Conservation (phyloP, 2,329 filamentous ascomycete genomes). For the Chalara sp. region DNA sequence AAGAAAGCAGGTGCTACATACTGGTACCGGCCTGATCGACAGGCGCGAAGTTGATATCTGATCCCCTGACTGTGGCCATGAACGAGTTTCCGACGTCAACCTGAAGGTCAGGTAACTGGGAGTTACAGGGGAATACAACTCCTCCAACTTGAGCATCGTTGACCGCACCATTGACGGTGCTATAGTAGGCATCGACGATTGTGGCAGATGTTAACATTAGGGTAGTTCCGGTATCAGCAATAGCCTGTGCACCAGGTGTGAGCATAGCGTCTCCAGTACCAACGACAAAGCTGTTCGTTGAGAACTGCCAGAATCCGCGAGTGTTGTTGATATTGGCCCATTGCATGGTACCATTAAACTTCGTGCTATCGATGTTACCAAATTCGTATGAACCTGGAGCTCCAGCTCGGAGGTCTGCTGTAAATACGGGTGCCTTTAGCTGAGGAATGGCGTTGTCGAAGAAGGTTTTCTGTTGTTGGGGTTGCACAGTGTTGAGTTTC, state of each 20-base stretch:
- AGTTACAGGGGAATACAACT: constrained; percentile 31
- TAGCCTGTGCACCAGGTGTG: constrained; percentile 43
- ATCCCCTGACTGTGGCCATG: constrained; percentile 38
- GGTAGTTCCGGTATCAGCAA: constrained; percentile 38
- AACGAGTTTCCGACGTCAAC: constrained; percentile 32
- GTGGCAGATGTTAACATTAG: constrained; percentile 31
- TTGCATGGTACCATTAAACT: constrained; percentile 46
- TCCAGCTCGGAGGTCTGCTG: constrained; percentile 44
- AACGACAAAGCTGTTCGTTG: constrained; percentile 40
- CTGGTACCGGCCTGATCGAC: constrained; percentile 38
- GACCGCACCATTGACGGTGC: constrained; percentile 29
- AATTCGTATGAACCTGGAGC: constrained; percentile 46
- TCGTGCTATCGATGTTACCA: constrained; percentile 45
- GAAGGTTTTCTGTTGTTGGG: constrained; percentile 28
- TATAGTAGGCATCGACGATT: constrained; percentile 35
- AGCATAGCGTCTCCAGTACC: constrained; percentile 44
- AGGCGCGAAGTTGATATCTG: constrained; percentile 45
- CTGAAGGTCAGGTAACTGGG: constrained; percentile 28
- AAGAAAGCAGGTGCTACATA: constrained; percentile 29
- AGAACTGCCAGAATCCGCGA: constrained; percentile 51
- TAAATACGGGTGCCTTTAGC: constrained; percentile 49
- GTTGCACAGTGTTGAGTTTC: constrained; percentile 29
- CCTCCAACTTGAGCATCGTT: constrained; percentile 29
- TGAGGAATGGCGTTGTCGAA: constrained; percentile 26
- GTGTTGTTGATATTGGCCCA: constrained; percentile 42